A percentile compares a stretch with the other conserved stretches of the same genome.
phyloP scores from a whole-genome alignment of 495 filamentous ascomycete species.

The Hypoxylon fragiforme region DNA sequence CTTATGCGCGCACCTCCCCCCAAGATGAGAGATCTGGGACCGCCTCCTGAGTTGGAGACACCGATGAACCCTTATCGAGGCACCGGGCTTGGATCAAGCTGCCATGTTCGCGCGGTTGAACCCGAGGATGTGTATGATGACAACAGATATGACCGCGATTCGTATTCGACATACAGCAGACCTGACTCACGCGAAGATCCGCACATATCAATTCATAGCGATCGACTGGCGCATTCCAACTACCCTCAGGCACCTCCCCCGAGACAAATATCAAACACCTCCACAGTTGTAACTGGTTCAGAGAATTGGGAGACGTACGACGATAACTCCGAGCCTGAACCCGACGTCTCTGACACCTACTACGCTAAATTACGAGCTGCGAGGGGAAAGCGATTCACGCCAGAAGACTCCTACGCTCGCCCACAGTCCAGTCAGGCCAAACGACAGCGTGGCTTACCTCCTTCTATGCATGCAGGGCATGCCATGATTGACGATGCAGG shows the following conservation, averaged over 20 bases:
- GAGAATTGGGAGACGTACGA: constrained; percentile 98
- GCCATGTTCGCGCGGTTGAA: constrained; percentile 71
- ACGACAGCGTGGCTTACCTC: constrained; percentile 44
- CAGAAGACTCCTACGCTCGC: constrained; percentile 62
- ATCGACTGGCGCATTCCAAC: constrained; percentile 38
- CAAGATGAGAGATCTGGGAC: constrained; percentile 81
- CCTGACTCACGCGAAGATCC: constrained; percentile 39
- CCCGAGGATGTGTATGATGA: constrained; percentile 90
- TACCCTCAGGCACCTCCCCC: constrained; percentile 44
- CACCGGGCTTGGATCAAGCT: constrained; percentile 65
- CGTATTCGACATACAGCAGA: constrained; percentile 24
- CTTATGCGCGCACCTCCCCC: constrained; percentile 71
- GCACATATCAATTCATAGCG: constrained; percentile 44
- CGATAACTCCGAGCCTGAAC: constrained; percentile 73
- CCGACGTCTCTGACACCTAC: constrained; percentile 72
- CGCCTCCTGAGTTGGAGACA: constrained; percentile 67
- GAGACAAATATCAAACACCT: constrained; percentile 73
- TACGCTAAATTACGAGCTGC: constrained; percentile 74
- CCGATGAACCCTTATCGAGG: constrained; percentile 63
- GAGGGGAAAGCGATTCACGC: constrained; percentile 45
- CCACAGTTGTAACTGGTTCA: constrained; percentile 71
- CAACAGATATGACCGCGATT: constrained; percentile 34
- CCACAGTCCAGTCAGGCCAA: constrained; percentile 39
- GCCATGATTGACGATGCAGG: constrained; percentile 49
- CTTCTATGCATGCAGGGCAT: constrained; percentile 38